Percentiles rank a stretch among this genome's conserved stretches.
Conservation (phyloP, 139 green algal genomes). For the Gonium pectorale region DNA sequence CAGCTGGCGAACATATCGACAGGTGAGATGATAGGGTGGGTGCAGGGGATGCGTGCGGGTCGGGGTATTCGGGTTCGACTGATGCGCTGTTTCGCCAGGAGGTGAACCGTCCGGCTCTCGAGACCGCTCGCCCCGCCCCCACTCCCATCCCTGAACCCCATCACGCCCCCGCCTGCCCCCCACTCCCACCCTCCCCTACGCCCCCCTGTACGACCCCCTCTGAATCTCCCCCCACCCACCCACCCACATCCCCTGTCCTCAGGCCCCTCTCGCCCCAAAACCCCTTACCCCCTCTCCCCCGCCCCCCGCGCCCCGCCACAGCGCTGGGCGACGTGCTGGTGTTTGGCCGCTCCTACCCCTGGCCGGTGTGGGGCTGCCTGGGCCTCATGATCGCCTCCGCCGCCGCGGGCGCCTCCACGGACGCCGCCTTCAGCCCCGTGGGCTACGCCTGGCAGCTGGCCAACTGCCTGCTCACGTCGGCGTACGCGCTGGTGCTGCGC, state of each 20-base stretch:
- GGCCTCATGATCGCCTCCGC: conserved; percentile 83
- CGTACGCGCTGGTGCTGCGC: conserved; percentile 83
- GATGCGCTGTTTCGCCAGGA: too few species aligned
- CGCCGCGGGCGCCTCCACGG: conserved; percentile 81
- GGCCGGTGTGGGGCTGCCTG: conserved; percentile 77
- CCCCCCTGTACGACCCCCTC: neutral
- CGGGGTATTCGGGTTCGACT: too few species aligned
- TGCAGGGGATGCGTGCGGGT: too few species aligned
- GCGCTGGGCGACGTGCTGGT: conserved; percentile 86
- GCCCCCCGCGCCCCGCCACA: neutral
- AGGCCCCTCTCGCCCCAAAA: neutral
- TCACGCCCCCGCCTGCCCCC: neutral
- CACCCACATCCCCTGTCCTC: neutral
- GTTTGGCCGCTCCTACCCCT: conserved; percentile 70
- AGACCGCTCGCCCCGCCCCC: neutral
- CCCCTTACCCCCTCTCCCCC: neutral
- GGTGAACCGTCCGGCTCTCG: neutral
- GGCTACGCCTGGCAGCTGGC: conserved; percentile 71
- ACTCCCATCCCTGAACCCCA: neutral
- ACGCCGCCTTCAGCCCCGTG: conserved; percentile 78
- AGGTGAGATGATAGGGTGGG: neutral
- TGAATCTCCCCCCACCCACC: neutral
- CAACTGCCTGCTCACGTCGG: conserved; percentile 87
- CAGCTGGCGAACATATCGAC: conserved; percentile 92
- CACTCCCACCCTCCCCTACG: neutral